Base-by-base conservation (phyloP, 2,329 filamentous ascomycete species). In the Cadophora sp. region DNA sequence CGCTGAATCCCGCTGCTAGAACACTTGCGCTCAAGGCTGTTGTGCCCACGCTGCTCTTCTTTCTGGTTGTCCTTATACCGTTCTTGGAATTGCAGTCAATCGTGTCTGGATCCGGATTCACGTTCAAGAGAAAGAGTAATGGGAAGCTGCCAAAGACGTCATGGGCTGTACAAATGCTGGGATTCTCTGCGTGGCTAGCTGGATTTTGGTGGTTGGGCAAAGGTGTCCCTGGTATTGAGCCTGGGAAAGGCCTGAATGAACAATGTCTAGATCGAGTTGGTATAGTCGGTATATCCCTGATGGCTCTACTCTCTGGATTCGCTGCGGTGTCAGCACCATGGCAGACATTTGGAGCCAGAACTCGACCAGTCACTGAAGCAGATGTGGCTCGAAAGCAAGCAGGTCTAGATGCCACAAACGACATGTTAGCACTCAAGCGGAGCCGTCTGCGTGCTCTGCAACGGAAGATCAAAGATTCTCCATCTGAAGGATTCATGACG, bases 291-390 rank as follows among this genome's bases (percentile, higher is more conserved):
- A 93, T 96, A 66, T 90, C 91, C 59, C 81, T 96, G 64, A 97
- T 97, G 92, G 93, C 93, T 19, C 85, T 94, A 16, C 83, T 97
- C n/a, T 93, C 93, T 7, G 93, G 93, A 0, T 97, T 97, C 75
- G 93, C 93, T 6, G 92, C 92, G n/a, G 91, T 97, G 40, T 94
- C 92, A 27, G 91, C 92, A 1, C 89, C 94, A 1, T 97, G 93
- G 92, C 91, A 97, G 76, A 92, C 88, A 0, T 93, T 97, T 79
- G 86, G 89, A 27, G 88, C 89, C 34, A 87, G 86, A 48, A 82
- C 87, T 37, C 84, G 86, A 34, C 87, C 87, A 3, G 87, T 94
- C 22, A 90, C 90, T 0, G 92, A 97, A 62, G 84, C 87, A 11
- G 92, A 95, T 72, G 86, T 97, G 59, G 83, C 87, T 60, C 86